Percentiles rank a stretch among this genome's conserved stretches.
These are phyloP conservation scores for Aureobasidium sp. DNA, from an alignment of 2,329 filamentous ascomycete genomes.

Conservation along the genomic window DNA sequence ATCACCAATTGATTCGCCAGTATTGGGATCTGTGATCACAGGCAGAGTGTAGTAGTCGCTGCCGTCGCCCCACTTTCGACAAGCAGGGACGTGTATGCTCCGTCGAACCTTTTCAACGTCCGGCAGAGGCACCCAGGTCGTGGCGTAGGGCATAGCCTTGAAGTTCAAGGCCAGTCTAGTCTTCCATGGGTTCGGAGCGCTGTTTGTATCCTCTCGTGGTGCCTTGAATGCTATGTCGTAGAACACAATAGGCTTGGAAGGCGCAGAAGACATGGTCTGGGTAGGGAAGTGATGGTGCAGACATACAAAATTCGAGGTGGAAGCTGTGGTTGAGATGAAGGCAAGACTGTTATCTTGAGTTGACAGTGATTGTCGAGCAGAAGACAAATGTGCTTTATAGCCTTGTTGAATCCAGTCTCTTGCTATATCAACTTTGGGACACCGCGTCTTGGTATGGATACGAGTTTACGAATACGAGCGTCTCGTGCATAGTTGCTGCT, in stretches of 20 bases:
- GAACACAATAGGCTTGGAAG: conserved; percentile 24
- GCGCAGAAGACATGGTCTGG: conserved; percentile 2
- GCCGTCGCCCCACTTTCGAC: conserved; percentile 51
- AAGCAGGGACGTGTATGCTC: conserved; percentile 40
- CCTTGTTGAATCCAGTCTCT: neutral
- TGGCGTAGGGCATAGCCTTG: conserved; percentile 42
- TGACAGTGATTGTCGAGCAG: neutral
- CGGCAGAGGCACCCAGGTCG: conserved; percentile 47
- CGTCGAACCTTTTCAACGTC: conserved; percentile 46
- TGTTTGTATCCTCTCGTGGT: conserved; percentile 29
- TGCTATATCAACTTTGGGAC: neutral
- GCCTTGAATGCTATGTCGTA: conserved; percentile 43
- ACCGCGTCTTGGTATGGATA: neutral
- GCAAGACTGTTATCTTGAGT: too few relatives aligned
- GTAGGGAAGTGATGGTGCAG: neutral
- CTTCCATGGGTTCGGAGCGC: conserved; percentile 46
- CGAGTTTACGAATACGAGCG: neutral
- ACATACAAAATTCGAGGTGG: too few relatives aligned
- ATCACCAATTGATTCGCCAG: conserved; percentile 46
- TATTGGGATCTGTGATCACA: conserved; percentile 44
- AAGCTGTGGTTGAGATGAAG: too few relatives aligned
- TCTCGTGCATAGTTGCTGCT: neutral
- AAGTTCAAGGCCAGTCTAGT: conserved; percentile 44
- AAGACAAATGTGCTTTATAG: neutral
- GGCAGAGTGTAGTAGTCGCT: conserved; percentile 55